A percentile compares a stretch with the other conserved stretches of the same genome.
Conservation (phyloP, 2,329 filamentous ascomycete genomes). For the Sphaceloma murrayae region DNA sequence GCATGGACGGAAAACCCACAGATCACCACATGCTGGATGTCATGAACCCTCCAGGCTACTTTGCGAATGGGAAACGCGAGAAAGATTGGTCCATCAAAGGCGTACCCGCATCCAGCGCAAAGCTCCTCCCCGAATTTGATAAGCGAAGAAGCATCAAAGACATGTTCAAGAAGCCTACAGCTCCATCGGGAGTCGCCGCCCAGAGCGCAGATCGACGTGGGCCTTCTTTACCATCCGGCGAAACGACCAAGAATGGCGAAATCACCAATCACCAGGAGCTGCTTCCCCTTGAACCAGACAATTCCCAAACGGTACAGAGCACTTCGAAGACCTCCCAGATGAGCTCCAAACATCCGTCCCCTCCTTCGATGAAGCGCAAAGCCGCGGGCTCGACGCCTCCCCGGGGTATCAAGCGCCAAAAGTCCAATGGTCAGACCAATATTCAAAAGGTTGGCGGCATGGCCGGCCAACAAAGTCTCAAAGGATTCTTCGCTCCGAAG, state of each 20-base stretch:
- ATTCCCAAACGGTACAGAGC: background rate
- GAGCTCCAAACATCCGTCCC: no score
- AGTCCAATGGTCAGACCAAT: constrained; percentile 30
- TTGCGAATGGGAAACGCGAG: constrained; percentile 55
- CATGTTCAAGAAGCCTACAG: constrained; percentile 62
- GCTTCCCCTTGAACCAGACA: background rate
- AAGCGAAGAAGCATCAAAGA: constrained; percentile 77
- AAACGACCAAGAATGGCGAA: background rate
- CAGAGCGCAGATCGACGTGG: no score
- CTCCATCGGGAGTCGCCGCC: background rate
- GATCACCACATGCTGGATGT: constrained; percentile 55
- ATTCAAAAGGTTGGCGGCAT: constrained; percentile 24
- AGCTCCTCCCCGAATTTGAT: constrained; percentile 78
- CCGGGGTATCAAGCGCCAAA: constrained; percentile 42
- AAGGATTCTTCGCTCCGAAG: constrained; percentile 69
- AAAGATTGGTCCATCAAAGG: constrained; percentile 59
- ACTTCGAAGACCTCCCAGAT: background rate
- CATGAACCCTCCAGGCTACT: constrained; percentile 68
- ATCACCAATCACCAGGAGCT: background rate
- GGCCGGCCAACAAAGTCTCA: constrained; percentile 54
- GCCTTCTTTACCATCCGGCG: no score
- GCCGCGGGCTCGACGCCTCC: constrained; percentile 23
- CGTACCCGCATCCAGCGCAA: constrained; percentile 65
- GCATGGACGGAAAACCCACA: constrained; percentile 28
- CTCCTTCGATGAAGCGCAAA: constrained; percentile 29